phyloP scores from a whole-genome alignment of 306 rosid species.

The Malus orientalis region DNA sequence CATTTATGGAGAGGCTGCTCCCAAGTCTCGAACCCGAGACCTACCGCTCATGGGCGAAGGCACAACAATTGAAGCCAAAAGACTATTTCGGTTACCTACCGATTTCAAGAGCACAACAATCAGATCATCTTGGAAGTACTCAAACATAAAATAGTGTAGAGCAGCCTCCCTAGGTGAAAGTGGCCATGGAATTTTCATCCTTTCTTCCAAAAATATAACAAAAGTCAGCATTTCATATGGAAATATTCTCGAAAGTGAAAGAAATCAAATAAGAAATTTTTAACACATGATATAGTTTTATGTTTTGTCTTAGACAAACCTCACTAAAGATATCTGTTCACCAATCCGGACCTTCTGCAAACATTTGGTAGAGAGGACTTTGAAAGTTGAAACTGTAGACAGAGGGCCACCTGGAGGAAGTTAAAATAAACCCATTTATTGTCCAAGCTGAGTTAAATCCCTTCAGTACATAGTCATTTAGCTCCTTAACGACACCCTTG shows the following conservation, averaged over 20 bases:
- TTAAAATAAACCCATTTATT: conserved; percentile 4
- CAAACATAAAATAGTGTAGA: conserved; percentile 69
- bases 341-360: conserved; percentile 60
- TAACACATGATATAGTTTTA: background rate
- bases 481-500: background rate
- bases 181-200: conserved; percentile 94
- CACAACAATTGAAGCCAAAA: background rate
- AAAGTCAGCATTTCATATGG: conserved; percentile 33
- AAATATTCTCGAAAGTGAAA: conserved; percentile 2
- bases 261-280: background rate
- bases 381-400: conserved; percentile 59
- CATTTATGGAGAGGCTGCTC: too few species aligned
- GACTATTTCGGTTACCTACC: conserved; percentile 32
- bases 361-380: conserved; percentile 48
- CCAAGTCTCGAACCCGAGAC: too few species aligned
- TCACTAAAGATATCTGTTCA: conserved; percentile 71
- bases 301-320: conserved; percentile 43
- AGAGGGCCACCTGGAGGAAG: conserved; percentile 89
- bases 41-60: too few species aligned
- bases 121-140: conserved; percentile 79
- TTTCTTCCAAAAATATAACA: conserved; percentile 63
- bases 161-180: conserved; percentile 81
- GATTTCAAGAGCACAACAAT: conserved; percentile 65
- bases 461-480: background rate
- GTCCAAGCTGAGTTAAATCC: background rate